Evolutionary conservation across 441 rosid genomes (phyloP).

Genomic region (Croton setiger): DNA sequence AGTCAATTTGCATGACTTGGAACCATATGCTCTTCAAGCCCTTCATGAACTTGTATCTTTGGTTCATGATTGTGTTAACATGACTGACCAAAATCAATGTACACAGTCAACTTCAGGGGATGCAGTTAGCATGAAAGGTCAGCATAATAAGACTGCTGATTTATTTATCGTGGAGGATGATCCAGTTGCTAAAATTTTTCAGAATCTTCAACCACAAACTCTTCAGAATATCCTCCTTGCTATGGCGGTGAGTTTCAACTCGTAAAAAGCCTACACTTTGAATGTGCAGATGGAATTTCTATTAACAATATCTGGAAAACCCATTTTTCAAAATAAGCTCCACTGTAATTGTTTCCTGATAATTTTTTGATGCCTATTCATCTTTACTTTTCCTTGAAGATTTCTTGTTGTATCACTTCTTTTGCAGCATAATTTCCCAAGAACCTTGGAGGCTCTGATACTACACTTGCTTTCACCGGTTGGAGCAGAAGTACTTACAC

Average conservation of each 20-base stretch:
- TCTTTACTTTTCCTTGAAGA: background rate
- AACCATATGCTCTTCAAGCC: slow-evolving; percentile 49
- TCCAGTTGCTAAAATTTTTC: slow-evolving; percentile 64
- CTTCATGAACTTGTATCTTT: slow-evolving; percentile 72
- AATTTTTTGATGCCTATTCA: slow-evolving; percentile 2
- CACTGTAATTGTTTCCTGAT: background rate
- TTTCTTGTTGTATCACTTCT: slow-evolving; percentile 18
- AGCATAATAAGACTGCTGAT: slow-evolving; percentile 21
- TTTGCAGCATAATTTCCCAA: slow-evolving; percentile 76
- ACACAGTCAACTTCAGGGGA: slow-evolving; percentile 31
- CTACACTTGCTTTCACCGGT: slow-evolving; percentile 79
- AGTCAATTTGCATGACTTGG: slow-evolving; percentile 42
- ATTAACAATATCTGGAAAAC: background rate
- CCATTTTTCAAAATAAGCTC: background rate
- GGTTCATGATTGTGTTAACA: slow-evolving; percentile 62
- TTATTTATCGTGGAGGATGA: slow-evolving; percentile 55
- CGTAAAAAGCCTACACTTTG: slow-evolving; percentile 13
- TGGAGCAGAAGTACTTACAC: slow-evolving; percentile 80
- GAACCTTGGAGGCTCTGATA: slow-evolving; percentile 81
- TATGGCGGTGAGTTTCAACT: slow-evolving; percentile 57
- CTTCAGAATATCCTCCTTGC: slow-evolving; percentile 60
- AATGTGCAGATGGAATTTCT: slow-evolving; percentile 8
- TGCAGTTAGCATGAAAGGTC: slow-evolving; percentile 27
- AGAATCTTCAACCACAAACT: slow-evolving; percentile 47
- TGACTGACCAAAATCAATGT: slow-evolving; percentile 35